Evolutionary conservation across 176 grass and related monocot genomes (phyloP).

Genomic region (Aechmea fasciata): DNA sequence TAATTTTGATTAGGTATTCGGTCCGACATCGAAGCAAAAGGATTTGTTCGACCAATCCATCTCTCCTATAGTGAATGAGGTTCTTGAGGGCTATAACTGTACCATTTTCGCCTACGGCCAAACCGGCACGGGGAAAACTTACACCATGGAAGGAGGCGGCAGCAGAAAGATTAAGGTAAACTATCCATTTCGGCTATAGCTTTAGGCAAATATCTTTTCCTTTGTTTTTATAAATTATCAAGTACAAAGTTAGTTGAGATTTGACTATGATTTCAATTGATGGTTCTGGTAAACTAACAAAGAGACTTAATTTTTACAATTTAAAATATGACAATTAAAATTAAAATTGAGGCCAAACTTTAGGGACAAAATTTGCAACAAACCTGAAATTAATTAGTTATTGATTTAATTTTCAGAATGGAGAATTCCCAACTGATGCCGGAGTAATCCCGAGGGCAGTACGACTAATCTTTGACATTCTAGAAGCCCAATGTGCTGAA

Average conservation of each 20-base stretch:
- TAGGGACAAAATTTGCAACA: conserved; percentile 2
- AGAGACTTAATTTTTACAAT: no score
- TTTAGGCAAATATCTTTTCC: background rate
- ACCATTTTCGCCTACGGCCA: conserved; percentile 99
- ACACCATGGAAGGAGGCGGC: conserved; percentile 98
- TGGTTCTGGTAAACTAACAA: no score
- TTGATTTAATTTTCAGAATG: conserved; percentile 38
- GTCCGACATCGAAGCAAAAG: conserved; percentile 80
- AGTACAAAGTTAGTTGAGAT: no score
- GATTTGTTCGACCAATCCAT: conserved; percentile 93
- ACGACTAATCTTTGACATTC: conserved; percentile 76
- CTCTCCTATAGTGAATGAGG: conserved; percentile 94
- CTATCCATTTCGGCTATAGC: background rate
- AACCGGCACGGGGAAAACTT: conserved; percentile 95
- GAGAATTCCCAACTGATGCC: conserved; percentile 81
- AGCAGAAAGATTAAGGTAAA: conserved; percentile 80
- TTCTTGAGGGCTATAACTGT: conserved; percentile 97
- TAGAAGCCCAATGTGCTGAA: conserved; percentile 82
- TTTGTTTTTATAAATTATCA: background rate
- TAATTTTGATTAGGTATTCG: conserved; percentile 68
- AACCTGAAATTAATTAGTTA: background rate
- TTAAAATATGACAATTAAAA: no score
- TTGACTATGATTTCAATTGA: no score
- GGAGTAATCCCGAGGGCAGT: conserved; percentile 96
- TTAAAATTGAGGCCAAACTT: no score